A percentile compares a stretch with the other conserved stretches of the same genome.
phyloP scores from a whole-genome alignment of 495 filamentous ascomycete species.

The Sphaerosporella brunnea region DNA sequence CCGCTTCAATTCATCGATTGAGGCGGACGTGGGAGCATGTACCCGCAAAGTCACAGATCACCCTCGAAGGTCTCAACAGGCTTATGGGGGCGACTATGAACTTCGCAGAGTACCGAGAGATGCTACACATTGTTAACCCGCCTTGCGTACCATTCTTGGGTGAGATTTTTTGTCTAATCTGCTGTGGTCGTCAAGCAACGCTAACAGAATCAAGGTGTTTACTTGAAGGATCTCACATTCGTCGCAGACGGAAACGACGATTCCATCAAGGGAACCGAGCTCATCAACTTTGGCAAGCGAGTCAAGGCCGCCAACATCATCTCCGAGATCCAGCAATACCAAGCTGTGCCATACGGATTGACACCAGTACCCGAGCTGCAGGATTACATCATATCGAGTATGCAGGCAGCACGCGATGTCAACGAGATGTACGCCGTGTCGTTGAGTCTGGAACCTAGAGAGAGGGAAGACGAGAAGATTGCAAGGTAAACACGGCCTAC shows the following conservation, averaged over 20 bases:
- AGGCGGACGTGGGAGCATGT: constrained; percentile 91
- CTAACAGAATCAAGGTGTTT: constrained; percentile 51
- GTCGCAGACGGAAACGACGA: constrained; percentile 97
- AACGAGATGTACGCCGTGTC: constrained; percentile 98
- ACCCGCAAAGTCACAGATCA: constrained; percentile 57
- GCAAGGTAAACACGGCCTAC: constrained; percentile 39
- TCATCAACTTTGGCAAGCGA: constrained; percentile 97
- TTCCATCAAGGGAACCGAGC: constrained; percentile 77
- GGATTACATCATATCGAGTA: constrained; percentile 90
- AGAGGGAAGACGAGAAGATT: constrained; percentile 91
- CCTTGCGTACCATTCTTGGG: constrained; percentile 98
- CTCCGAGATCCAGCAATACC: constrained; percentile 93
- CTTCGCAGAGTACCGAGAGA: constrained; percentile 89
- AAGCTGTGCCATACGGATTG: constrained; percentile 84
- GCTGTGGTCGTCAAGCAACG: too few species aligned
- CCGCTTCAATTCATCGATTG: constrained; percentile 83
- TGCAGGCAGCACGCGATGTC: constrained; percentile 83
- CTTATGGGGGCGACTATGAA: constrained; percentile 98
- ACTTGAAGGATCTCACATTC: constrained; percentile 93
- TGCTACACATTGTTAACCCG: constrained; percentile 77
- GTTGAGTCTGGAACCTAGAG: constrained; percentile 76
- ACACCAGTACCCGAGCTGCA: constrained; percentile 81
- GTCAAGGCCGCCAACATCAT: constrained; percentile 97
- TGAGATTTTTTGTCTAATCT: too few species aligned
- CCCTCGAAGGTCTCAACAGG: constrained; percentile 76